Conservation (phyloP, 768 basidiomycete species). For the Lanmaoa pseudosensibilis region DNA sequence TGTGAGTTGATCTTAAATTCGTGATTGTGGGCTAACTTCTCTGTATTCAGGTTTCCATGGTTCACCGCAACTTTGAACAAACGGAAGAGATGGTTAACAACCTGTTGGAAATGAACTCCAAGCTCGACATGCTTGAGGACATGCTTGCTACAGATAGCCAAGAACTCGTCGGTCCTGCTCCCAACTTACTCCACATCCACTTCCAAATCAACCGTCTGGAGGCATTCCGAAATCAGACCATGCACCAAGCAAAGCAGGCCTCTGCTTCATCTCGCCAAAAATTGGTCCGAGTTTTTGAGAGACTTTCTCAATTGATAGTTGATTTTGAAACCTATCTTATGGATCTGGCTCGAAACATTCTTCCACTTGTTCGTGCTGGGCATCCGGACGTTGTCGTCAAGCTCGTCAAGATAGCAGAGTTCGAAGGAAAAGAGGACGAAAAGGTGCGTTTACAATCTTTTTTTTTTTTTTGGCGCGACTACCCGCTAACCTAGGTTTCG, state of each 20-base stretch:
- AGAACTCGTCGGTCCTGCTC: slow-evolving; percentile 82
- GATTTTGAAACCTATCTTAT: slow-evolving; percentile 86
- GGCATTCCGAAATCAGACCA: slow-evolving; percentile 89
- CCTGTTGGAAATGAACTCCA: slow-evolving; percentile 86
- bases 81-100: slow-evolving; percentile 96
- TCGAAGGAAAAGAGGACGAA: slow-evolving; percentile 92
- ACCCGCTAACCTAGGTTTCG: neutral
- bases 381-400: slow-evolving; percentile 87
- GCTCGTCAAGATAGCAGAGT: slow-evolving; percentile 88
- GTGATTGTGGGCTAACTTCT: neutral
- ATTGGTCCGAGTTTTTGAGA: slow-evolving; percentile 78
- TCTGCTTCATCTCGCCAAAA: slow-evolving; percentile 66
- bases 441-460: slow-evolving; percentile 54
- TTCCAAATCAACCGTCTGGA: slow-evolving; percentile 91
- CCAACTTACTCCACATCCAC: slow-evolving; percentile 87
- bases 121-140: slow-evolving; percentile 74
- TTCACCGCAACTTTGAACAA: slow-evolving; percentile 92
- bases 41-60: slow-evolving; percentile 83
- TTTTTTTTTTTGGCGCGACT: neutral
- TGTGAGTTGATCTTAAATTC: slow-evolving; percentile 47
- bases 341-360: slow-evolving; percentile 71
- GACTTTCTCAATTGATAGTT: slow-evolving; percentile 73
- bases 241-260: slow-evolving; percentile 90
- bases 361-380: slow-evolving; percentile 77
- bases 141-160: slow-evolving; percentile 74